Evolutionary conservation across 208 protist species (phyloP), one percentile per base, ranked within the genome.

Genomic region (Crithidia expoeki): DNA sequence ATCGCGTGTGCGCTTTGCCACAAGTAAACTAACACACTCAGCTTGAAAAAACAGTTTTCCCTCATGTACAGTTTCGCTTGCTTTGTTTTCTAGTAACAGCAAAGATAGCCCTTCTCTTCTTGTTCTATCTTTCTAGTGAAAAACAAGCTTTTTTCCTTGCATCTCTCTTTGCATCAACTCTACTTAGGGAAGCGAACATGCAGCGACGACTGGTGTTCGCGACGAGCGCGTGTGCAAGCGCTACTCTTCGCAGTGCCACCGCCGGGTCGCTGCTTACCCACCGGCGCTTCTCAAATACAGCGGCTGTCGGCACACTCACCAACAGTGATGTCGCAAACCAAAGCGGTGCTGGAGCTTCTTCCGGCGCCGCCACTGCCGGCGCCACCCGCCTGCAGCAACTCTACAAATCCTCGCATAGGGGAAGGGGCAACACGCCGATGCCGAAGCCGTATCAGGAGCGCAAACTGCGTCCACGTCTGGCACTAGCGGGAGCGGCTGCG

Each of bases 381-480:
- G 1, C 68, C 3, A n/a, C 47, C 7, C 72, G 73, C 11, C 40
- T 83, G 21, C 76, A 79, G 19, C 74, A 82, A 42, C 76, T 84
- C 12, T 96, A 96, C 80, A 93, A 93, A 64, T 94, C 91, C 1
- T 72, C 82, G 2, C 91, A 94, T 75, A 85, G 84, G 27, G 86
- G 86, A 4, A 81, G 73, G 21, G 88, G 88, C n/a, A 77, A 65
- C 36, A 68, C 72, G 6, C 74, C 79, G 17, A 71, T 85, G 72
- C 84, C 81, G 10, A 79, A 65, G 65, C 49, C 70, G 17, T 64
- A 80, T 5, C 32, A 58, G 50, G 68, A 63, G 57, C 30, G n/a
- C 28, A 60, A 46, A 28, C 58, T 69, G 51, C 47, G 63, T 33
- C 23, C 49, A 12, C 53, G 65, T 11, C 46, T 34, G 4, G 23